These are phyloP conservation scores for Hypomontagnella monticulosa DNA, from an alignment of 495 filamentous ascomycete species.

Conservation along the genomic window DNA sequence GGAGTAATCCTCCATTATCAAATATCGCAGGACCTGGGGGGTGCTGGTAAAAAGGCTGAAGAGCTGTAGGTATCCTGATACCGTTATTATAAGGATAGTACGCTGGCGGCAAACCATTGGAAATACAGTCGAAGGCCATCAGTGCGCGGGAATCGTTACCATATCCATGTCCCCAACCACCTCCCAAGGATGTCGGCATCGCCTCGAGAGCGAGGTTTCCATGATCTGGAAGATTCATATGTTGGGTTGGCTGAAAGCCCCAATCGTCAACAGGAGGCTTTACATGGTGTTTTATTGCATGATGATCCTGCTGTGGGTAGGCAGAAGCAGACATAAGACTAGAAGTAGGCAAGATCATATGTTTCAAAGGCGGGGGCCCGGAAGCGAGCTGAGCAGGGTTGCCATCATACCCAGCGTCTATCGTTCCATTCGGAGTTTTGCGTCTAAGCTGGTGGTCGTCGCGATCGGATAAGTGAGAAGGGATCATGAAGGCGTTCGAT, in stretches of 20 bases:
- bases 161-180: constrained; percentile 31
- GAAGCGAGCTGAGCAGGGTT: constrained; percentile 77
- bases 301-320: constrained; percentile 44
- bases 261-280: constrained; percentile 32
- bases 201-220: constrained; percentile 22
- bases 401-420: constrained; percentile 94
- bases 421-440: constrained; percentile 93
- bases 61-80: constrained; percentile 69
- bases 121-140: constrained; percentile 36
- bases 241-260: constrained; percentile 25
- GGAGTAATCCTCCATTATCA: constrained; percentile 75
- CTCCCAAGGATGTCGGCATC: constrained; percentile 20
- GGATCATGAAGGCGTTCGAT: constrained; percentile 36
- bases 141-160: constrained; percentile 30
- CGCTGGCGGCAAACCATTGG: constrained; percentile 31
- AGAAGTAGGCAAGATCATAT: constrained; percentile 76
- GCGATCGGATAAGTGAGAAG: constrained; percentile 51
- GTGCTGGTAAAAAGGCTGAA: constrained; percentile 77
- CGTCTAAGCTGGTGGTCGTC: constrained; percentile 84
- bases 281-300: constrained; percentile 23
- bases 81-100: constrained; percentile 53
- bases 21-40: constrained; percentile 76
- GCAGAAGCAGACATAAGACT: constrained; percentile 50
- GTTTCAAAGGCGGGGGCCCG: constrained; percentile 83
- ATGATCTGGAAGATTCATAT: constrained; percentile 24